Percentiles rank a stretch among this genome's conserved stretches.
phyloP scores from a whole-genome alignment of 768 basidiomycete species.

The Pleurotus eryngii region DNA sequence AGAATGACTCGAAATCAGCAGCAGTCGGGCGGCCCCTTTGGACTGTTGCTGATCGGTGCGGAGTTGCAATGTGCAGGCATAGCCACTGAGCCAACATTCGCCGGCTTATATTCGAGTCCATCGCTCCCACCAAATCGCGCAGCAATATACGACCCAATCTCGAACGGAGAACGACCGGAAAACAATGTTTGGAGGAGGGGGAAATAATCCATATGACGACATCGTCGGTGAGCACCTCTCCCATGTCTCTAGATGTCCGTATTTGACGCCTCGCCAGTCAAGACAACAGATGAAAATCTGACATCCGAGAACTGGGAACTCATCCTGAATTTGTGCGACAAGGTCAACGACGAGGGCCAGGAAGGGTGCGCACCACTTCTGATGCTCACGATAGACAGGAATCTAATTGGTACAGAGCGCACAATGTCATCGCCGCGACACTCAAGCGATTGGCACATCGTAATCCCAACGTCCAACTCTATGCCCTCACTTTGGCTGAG shows the following conservation, averaged over 20 bases:
- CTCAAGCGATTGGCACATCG: slow-evolving; percentile 91
- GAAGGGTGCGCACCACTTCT: slow-evolving; percentile 57
- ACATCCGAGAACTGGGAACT: slow-evolving; percentile 96
- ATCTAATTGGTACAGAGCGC: slow-evolving; percentile 59
- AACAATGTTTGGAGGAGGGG: slow-evolving; percentile 68
- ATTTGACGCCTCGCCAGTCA: slow-evolving; percentile 44
- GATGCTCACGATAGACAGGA: background rate
- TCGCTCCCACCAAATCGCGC: slow-evolving; percentile 6
- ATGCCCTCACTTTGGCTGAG: slow-evolving; percentile 84
- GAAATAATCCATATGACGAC: slow-evolving; percentile 83
- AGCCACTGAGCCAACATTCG: slow-evolving; percentile 22
- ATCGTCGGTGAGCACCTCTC: slow-evolving; percentile 68
- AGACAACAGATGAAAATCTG: slow-evolving; percentile 97
- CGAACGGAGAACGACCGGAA: background rate
- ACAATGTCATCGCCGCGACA: slow-evolving; percentile 77
- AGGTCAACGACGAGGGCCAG: slow-evolving; percentile 87
- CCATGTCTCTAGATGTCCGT: background rate
- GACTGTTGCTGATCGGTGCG: slow-evolving; percentile 9
- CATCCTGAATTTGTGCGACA: slow-evolving; percentile 93
- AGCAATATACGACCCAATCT: background rate
- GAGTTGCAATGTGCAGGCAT: slow-evolving; percentile 19
- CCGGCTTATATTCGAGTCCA: background rate
- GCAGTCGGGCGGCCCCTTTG: background rate
- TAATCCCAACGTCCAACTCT: slow-evolving; percentile 95
- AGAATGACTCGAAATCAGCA: background rate